Evolutionary conservation across 176 grass and related monocot species (phyloP), one percentile per base, ranked within the genome.

Genomic region (Dendrocalamus sinicus): DNA sequence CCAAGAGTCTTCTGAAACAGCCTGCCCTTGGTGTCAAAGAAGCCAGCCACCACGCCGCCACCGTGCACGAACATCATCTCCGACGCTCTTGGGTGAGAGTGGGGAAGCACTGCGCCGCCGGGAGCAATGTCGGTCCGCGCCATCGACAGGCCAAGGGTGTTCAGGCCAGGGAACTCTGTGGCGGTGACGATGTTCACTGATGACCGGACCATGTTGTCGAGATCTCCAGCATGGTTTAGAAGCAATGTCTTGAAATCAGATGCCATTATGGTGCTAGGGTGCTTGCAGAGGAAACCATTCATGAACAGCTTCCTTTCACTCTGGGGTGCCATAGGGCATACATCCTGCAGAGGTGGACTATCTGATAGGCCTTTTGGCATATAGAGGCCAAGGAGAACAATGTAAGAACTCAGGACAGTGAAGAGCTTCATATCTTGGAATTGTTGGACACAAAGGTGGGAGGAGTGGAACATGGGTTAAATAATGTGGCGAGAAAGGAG

Each of bases 231-330:
- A 46, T 82, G 76, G 50, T 88, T 85, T 9, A 90, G 91, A 81
- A 88, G 79, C 74, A 76, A 71, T 16, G 84, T 87, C 84, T 92
- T 91, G 86, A 94, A 94, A 58, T 94, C 92, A 7, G 86, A 89
- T 0, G 92, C 86, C 54, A 72, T 8, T 52, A 89, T 76, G 86
- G 69, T 77, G 70, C 40, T 89, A 26, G 86, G 86, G 30, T 77
- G 67, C 65, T 94, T 94, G 83, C 89, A 94, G 74, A 67, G 57
- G 86, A 81, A 89, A 46, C 89, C 89, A 48, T 91, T 89, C 86
- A 91, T 84, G 92, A 81, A 89, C 46, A 89, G 64, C 28, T 87
- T 89, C 28, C 52, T 70, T 32, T 86, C 86, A 28, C 26, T 28
- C 68, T 79, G 72, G 14, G 87, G 84, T 19, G 84, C 89, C 84